These are phyloP conservation scores for Mycena galopus DNA, from an alignment of 768 basidiomycete species.

Conservation along the genomic window DNA sequence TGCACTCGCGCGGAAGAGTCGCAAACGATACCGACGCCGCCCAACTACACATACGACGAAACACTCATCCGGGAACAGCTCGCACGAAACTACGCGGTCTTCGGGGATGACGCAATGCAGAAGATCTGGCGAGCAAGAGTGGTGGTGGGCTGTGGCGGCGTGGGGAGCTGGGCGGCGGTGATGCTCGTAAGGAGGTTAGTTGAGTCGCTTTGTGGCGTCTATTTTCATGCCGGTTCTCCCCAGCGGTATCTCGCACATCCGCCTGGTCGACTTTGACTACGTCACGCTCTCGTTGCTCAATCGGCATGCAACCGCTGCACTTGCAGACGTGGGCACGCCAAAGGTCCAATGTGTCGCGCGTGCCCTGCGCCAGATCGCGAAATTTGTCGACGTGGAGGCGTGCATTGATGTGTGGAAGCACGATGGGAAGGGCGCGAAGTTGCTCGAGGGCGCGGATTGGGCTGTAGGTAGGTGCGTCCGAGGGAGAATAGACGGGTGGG, in stretches of 20 bases:
- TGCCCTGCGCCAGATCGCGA: conserved; percentile 76
- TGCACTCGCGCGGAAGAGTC: no score
- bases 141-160: conserved; percentile 96
- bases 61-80: conserved; percentile 90
- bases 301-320: conserved; percentile 89
- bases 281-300: conserved; percentile 96
- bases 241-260: conserved; percentile 56
- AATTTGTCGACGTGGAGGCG: conserved; percentile 91
- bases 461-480: conserved; percentile 73
- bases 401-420: conserved; percentile 91
- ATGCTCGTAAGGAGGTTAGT: conserved; percentile 94
- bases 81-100: conserved; percentile 94
- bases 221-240: not conserved
- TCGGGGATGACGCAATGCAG: conserved; percentile 90
- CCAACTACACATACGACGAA: conserved; percentile 69
- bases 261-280: conserved; percentile 95
- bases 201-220: not conserved
- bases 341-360: conserved; percentile 87
- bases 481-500: no score
- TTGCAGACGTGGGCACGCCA: conserved; percentile 93
- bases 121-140: conserved; percentile 82
- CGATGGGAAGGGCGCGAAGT: conserved; percentile 78
- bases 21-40: not conserved
- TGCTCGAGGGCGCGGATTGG: conserved; percentile 92
- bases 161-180: conserved; percentile 95